A percentile compares a stretch with the other conserved stretches of the same genome.
Conservation (phyloP, 371 early-diverging fungal genomes). For the Mucor circinelloides region DNA sequence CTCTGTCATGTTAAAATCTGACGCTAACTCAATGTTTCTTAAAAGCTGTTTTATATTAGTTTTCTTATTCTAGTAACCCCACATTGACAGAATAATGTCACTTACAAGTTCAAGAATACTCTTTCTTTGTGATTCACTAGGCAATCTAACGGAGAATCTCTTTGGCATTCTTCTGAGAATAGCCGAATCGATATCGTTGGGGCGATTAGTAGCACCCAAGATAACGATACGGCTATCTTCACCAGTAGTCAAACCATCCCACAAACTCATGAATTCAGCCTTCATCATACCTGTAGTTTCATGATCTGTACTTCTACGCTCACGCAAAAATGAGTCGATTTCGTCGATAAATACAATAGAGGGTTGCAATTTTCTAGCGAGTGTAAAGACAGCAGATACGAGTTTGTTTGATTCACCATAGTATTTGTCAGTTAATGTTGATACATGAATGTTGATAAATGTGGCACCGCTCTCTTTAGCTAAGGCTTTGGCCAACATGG, state of each 20-base stretch:
- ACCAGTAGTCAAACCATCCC: conserved; percentile 94
- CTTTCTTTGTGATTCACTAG: conserved; percentile 85
- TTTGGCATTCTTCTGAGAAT: conserved; percentile 98
- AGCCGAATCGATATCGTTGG: conserved; percentile 96
- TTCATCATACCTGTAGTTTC: conserved; percentile 98
- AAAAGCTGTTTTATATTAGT: conserved; percentile 63
- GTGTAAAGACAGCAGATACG: conserved; percentile 88
- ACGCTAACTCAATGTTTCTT: conserved; percentile 64
- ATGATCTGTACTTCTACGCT: conserved; percentile 89
- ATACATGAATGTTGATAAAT: conserved; percentile 95
- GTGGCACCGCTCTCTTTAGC: conserved; percentile 95
- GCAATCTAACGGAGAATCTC: conserved; percentile 89
- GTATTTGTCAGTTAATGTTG: conserved; percentile 97
- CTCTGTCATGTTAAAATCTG: conserved; percentile 71
- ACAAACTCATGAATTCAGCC: conserved; percentile 97
- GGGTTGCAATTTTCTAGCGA: conserved; percentile 94
- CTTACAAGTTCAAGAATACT: conserved; percentile 85
- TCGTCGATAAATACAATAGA: conserved; percentile 98
- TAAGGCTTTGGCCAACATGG: conserved; percentile 97
- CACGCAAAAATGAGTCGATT: conserved; percentile 95
- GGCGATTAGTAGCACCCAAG: conserved; percentile 95
- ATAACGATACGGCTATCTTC: conserved; percentile 80
- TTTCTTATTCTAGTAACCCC: background rate
- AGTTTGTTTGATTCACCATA: conserved; percentile 97
- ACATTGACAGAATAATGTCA: background rate